A percentile compares a stretch with the other conserved stretches of the same genome.
Conservation (phyloP, 2,329 filamentous ascomycete species). For the Claviceps humidiphila region DNA sequence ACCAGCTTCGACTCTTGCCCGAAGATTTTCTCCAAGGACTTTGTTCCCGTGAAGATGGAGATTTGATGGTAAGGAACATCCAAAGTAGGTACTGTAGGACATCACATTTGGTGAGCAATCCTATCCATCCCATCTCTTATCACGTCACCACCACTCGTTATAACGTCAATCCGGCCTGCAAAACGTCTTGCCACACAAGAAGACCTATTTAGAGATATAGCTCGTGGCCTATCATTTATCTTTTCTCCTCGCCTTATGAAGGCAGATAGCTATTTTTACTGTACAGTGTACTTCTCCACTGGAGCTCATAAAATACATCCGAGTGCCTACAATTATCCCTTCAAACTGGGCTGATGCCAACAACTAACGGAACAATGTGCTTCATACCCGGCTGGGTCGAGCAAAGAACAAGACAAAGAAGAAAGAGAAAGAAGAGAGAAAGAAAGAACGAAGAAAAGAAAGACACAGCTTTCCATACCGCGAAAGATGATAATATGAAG, state of each 20-base stretch:
- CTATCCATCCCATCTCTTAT: too few species aligned
- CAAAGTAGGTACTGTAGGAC: not conserved
- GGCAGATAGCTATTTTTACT: slow-evolving; percentile 8
- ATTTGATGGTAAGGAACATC: slow-evolving; percentile 82
- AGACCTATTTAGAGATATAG: slow-evolving; percentile 2
- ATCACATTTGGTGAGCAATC: not conserved
- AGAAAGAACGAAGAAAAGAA: not conserved
- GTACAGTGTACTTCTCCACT: slow-evolving; percentile 5
- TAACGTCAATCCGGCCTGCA: too few species aligned
- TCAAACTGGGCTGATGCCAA: not conserved
- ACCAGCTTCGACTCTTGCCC: slow-evolving; percentile 50
- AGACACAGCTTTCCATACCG: not conserved
- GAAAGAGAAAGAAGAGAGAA: not conserved
- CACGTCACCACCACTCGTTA: not conserved
- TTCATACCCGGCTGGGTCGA: slow-evolving; percentile 3
- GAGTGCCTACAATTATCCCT: not conserved
- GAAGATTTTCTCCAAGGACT: slow-evolving; percentile 63
- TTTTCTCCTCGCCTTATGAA: slow-evolving; percentile 3
- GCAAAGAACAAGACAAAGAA: not conserved
- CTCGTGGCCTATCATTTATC: slow-evolving; percentile 8
- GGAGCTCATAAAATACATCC: slow-evolving; percentile 6
- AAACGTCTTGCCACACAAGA: not conserved
- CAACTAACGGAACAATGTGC: not conserved
- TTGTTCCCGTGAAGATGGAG: slow-evolving; percentile 48
- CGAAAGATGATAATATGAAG: slow-evolving; percentile 2